Base-by-base conservation (phyloP, 139 green algal genomes). In the Edaphochlamys debaryana region DNA sequence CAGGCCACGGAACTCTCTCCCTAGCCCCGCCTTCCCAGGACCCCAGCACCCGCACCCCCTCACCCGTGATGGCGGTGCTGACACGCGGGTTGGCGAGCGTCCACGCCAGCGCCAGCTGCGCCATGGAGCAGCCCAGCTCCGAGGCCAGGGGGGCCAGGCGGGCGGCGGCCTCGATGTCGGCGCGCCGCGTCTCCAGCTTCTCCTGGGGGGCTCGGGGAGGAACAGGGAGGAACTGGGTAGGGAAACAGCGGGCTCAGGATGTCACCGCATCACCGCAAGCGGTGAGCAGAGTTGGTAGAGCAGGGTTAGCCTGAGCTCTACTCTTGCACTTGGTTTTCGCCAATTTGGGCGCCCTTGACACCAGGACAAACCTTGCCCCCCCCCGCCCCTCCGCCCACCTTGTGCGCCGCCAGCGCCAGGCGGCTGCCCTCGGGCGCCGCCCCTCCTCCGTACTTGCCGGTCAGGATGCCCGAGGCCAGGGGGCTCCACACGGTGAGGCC, bases 41-140 rank as follows among this genome's bases (percentile, higher is more conserved):
- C 11, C 48, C 11, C 15, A 23, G 11, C 48, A 54, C 48, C n/a
- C 50, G 50, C 17, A 34, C 50, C n/a, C 34, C 8, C 50, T 92
- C 83, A 17, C 95, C 95, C 9, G 88, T 98, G 76, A 98, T 96
- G 54, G 98, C 93, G 13, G 91, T 95, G 22, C 79, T 91, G 38
- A 98, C 95, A 37, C 92, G 67, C 8, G 88, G 84, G 87, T 98
- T 98, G 37, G 64, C 84, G 1, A 87, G 83, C 70, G 91, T 96
- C 95, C 95, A 98, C 19, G 94, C 95, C 62, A 98, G 79, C 19
- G 91, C 79, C 67, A 98, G 89, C 84, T 98, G 95, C 11, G 95
- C 92, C 69, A 93, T 68, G 0, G 73, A 89, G 86, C 79, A 91
- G 30, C 86, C 92, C 78, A 98, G 89, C 82, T 96, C 84, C 34